Evolutionary conservation across 2,329 filamentous ascomycete species (phyloP).

Genomic region (Zasmidium citrigriseum): DNA sequence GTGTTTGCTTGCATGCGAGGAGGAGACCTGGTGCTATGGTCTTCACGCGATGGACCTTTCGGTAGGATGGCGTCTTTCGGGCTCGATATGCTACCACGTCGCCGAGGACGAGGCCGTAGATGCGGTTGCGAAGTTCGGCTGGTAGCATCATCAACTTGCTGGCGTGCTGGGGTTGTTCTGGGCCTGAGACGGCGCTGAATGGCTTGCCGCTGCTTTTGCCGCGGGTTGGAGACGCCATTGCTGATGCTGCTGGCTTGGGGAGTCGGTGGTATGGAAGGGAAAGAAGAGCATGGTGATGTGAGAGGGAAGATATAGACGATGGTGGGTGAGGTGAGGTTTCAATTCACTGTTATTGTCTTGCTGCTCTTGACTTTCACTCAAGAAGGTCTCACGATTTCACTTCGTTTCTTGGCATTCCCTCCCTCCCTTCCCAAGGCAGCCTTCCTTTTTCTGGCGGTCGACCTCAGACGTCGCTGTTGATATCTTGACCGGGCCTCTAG

Average conservation of each 20-base stretch:
- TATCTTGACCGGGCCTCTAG: too few relatives aligned
- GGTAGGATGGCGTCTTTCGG: background rate
- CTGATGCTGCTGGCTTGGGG: background rate
- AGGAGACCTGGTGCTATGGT: constrained; percentile 8
- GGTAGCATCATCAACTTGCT: background rate
- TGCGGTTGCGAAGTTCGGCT: constrained; percentile 11
- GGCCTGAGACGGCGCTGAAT: background rate
- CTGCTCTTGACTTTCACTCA: background rate
- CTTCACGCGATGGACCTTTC: background rate
- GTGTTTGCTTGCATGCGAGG: background rate
- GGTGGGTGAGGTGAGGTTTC: background rate
- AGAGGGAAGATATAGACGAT: background rate
- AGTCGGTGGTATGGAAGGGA: background rate
- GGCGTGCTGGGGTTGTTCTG: background rate
- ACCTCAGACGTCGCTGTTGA: too few relatives aligned
- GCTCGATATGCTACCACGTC: background rate
- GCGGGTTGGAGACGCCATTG: background rate
- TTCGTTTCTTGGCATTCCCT: too few relatives aligned
- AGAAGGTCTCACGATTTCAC: too few relatives aligned
- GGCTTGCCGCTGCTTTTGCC: background rate
- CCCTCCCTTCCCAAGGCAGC: background rate
- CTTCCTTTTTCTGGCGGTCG: background rate
- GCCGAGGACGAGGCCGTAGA: constrained; percentile 5
- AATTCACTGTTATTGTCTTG: background rate
- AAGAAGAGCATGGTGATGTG: background rate